Percentiles rank a stretch among this genome's conserved stretches.
phyloP scores from a whole-genome alignment of 306 rosid genomes.

The Cucumis melo region DNA sequence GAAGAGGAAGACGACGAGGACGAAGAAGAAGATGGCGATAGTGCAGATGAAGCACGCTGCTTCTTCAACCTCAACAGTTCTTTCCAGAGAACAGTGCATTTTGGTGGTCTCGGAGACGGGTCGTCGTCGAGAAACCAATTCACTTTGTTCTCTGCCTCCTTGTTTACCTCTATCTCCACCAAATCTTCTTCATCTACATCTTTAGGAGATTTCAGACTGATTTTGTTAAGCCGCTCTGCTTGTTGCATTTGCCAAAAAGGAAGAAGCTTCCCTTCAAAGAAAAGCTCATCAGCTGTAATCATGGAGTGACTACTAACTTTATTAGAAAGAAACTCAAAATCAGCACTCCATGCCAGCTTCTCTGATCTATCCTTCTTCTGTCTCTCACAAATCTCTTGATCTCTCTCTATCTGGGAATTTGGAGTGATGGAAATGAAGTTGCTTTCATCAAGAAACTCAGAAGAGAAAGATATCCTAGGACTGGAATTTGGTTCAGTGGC shows the following conservation, averaged over 20 bases:
- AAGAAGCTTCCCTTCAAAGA: constrained; percentile 91
- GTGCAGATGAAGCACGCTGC: constrained; percentile 67
- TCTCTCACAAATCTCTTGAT: constrained; percentile 23
- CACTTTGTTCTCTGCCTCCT: constrained; percentile 43
- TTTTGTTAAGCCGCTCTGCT: constrained; percentile 66
- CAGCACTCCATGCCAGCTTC: constrained; percentile 33
- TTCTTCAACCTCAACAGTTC: constrained; percentile 91
- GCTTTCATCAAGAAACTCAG: constrained; percentile 75
- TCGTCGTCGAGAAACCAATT: constrained; percentile 95
- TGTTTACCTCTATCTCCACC: constrained; percentile 16
- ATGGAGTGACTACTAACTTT: constrained; percentile 36
- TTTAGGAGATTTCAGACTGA: constrained; percentile 36
- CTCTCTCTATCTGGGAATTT: constrained; percentile 25
- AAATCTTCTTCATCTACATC: constrained; percentile 23
- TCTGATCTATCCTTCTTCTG: constrained; percentile 22
- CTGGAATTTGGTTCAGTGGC: constrained; percentile 30
- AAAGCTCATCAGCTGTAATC: constrained; percentile 86
- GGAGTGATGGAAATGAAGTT: constrained; percentile 84
- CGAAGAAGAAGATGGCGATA: constrained; percentile 84
- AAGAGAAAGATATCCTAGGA: constrained; percentile 90
- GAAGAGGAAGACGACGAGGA: constrained; percentile 69
- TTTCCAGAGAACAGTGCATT: constrained; percentile 95
- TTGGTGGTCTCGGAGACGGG: constrained; percentile 98
- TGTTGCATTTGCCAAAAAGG: constrained; percentile 88
- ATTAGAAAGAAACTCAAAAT: constrained; percentile 83